Evolutionary conservation across 2,329 filamentous ascomycete species (phyloP).

Genomic region (Diaporthe longicolla): DNA sequence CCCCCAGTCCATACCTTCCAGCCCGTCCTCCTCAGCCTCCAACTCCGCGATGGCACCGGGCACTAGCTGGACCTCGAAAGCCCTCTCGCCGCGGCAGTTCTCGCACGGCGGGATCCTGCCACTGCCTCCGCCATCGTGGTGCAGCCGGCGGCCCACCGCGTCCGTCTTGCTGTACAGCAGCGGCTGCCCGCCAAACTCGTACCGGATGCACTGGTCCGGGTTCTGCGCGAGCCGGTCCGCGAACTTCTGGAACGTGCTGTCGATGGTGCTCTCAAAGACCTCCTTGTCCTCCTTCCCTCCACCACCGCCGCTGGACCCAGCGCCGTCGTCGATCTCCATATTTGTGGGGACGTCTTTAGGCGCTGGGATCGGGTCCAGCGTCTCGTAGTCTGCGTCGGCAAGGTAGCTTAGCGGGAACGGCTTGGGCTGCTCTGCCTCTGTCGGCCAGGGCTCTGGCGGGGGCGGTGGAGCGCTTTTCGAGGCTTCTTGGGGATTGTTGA

Average conservation of each 20-base stretch:
- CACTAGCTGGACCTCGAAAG: conserved; percentile 93
- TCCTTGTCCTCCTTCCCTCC: conserved; percentile 74
- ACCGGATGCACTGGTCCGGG: conserved; percentile 85
- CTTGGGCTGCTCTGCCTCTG: conserved; percentile 71
- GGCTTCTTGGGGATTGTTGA: conserved; percentile 69
- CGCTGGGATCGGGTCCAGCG: conserved; percentile 74
- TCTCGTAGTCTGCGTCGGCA: conserved; percentile 92
- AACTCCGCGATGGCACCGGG: conserved; percentile 83
- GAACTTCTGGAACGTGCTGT: conserved; percentile 84
- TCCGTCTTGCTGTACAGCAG: conserved; percentile 88
- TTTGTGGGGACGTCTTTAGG: conserved; percentile 59
- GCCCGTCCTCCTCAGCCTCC: conserved; percentile 81
- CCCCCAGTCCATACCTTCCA: conserved; percentile 98
- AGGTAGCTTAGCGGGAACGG: conserved; percentile 85
- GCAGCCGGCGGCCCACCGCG: conserved; percentile 76
- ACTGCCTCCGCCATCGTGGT: conserved; percentile 46
- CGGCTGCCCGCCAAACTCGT: conserved; percentile 80
- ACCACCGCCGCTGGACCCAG: conserved; percentile 45
- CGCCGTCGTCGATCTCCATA: conserved; percentile 63
- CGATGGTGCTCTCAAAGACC: conserved; percentile 80
- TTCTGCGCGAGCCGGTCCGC: conserved; percentile 84
- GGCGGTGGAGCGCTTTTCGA: conserved; percentile 54
- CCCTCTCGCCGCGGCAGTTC: conserved; percentile 80
- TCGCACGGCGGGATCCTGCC: conserved; percentile 79
- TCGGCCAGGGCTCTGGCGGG: conserved; percentile 82